Evolutionary conservation across 2,329 filamentous ascomycete genomes (phyloP), one percentile per base, ranked within the genome.

Genomic region (Aphanocladium album): DNA sequence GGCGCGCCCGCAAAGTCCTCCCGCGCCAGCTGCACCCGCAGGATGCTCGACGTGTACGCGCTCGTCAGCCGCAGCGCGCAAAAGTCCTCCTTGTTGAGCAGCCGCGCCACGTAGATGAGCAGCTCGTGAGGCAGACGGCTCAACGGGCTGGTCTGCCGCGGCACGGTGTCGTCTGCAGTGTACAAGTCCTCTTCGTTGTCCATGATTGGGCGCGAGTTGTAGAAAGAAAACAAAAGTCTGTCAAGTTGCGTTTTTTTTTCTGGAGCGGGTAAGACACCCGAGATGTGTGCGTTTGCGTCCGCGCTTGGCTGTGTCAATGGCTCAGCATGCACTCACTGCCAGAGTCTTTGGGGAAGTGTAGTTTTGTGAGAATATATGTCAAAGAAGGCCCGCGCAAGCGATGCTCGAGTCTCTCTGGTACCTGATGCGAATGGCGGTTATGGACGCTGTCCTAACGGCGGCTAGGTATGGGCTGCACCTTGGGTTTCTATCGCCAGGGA

Each of bases 11-110:
- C 72, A 67, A 83, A 80, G 57, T 70, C 64, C 2, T 74, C 65
- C n/a, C 70, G 66, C 27, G 80, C 64, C 61, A 81, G 68, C 61
- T 74, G 78, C 25, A 77, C 74, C 62, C 76, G 76, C 58, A 77
- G 77, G 2, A 79, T 68, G 33, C 74, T 71, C 43, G 77, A 77
- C 41, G 77, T 67, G 27, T 68, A 71, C 16, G 67, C 69, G 41
- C 71, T 76, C 54, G 70, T 69, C 33, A 77, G 74, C 14, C 80
- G 76, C 43, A 82, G 72, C 57, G 66, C 71, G 61, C 71, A 72
- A 43, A 79, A 74, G 19, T 77, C 72, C 19, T 69, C 61, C 5
- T 67, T 62, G 60, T 77, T 72, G 64, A 79, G 78, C 63, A 73
- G 71, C 56, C 69, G 68, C 62, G 77, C 79, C 62, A 82, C 74